phyloP scores from a whole-genome alignment of 2,329 filamentous ascomycete species.

The Verticillium isaacii region DNA sequence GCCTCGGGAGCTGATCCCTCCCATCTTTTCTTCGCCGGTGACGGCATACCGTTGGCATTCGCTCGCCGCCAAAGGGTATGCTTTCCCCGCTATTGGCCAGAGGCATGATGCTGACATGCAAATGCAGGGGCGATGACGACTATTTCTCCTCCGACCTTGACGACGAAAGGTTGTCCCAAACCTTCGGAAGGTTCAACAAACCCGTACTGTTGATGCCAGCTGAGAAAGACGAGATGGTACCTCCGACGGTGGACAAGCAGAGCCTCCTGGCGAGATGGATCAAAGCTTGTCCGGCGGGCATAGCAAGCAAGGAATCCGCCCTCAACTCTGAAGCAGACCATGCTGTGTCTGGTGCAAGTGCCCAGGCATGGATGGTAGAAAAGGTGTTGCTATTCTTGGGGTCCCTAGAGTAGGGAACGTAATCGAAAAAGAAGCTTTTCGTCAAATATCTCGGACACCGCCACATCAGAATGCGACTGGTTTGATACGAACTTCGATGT shows the following conservation, averaged over 20 bases:
- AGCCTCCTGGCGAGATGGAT: constrained; percentile 54
- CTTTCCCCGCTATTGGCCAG: constrained; percentile 1
- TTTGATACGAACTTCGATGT: no score
- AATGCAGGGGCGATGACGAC: constrained; percentile 68
- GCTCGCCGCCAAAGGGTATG: constrained; percentile 44
- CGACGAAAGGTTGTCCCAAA: constrained; percentile 45
- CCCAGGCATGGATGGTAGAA: constrained; percentile 43
- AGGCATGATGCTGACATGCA: neutral
- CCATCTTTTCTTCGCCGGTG: constrained; percentile 30
- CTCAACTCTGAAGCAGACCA: constrained; percentile 48
- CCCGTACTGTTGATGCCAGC: constrained; percentile 62
- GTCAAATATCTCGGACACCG: no score
- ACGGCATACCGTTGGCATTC: constrained; percentile 49
- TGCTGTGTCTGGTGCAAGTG: constrained; percentile 36
- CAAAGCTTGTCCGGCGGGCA: constrained; percentile 25
- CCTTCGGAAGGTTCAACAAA: constrained; percentile 59
- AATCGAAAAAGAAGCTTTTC: no score
- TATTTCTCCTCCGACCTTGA: constrained; percentile 77
- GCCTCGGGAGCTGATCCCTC: constrained; percentile 1
- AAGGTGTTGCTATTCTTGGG: constrained; percentile 40
- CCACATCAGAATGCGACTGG: neutral
- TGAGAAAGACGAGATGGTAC: constrained; percentile 60
- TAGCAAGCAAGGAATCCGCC: constrained; percentile 46
- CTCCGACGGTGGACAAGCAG: constrained; percentile 50
- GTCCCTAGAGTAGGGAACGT: no score